Conservation (phyloP, 768 basidiomycete species). For the Kwoniella sp. region DNA sequence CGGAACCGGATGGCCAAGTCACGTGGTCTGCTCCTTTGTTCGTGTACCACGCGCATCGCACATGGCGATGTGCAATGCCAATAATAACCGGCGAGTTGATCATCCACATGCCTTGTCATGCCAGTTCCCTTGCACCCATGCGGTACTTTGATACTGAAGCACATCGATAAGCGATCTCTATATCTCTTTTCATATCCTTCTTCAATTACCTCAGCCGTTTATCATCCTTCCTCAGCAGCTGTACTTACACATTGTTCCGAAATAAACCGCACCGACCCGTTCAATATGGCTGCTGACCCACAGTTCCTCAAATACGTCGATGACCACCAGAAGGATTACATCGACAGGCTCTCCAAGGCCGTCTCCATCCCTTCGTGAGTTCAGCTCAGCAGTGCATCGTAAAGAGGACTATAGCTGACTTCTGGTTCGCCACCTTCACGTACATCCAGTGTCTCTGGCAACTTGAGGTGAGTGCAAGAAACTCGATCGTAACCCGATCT, state of each 20-base stretch:
- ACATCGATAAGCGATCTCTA: constrained; percentile 6
- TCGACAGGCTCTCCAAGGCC: constrained; percentile 75
- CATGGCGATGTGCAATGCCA: no score
- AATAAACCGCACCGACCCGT: background rate
- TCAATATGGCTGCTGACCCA: constrained; percentile 49
- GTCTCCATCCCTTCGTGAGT: constrained; percentile 76
- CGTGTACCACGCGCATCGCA: background rate
- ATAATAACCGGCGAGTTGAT: constrained; percentile 1
- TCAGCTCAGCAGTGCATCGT: background rate
- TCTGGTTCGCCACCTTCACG: background rate
- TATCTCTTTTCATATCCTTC: background rate
- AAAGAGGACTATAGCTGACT: background rate
- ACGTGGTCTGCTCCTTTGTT: background rate
- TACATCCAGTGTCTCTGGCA: constrained; percentile 53
- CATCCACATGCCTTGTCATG: background rate
- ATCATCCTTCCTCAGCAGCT: background rate
- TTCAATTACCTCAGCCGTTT: background rate
- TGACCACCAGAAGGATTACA: constrained; percentile 70
- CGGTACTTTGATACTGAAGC: background rate
- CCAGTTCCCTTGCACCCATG: constrained; percentile 6
- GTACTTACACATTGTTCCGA: constrained; percentile 2
- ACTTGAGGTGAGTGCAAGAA: constrained; percentile 42
- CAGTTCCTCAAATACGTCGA: constrained; percentile 65
- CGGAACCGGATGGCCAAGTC: background rate
- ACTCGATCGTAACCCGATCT: background rate